Conservation (phyloP, 805 yeast species). For the Saccharomycopsis fibuligera region DNA sequence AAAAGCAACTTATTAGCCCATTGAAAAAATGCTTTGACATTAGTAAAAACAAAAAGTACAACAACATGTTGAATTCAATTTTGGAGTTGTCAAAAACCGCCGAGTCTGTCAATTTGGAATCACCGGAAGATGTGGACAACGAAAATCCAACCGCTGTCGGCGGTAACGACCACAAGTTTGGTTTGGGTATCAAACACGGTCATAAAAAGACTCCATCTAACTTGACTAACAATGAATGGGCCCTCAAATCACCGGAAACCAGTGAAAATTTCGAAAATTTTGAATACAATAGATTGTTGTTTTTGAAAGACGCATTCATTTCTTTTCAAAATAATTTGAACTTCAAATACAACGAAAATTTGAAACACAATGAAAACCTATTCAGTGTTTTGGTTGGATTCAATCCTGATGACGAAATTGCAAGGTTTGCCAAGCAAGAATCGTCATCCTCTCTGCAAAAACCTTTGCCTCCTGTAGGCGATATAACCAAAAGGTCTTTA, state of each 20-base stretch:
- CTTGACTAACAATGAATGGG: conserved; percentile 15
- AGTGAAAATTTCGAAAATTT: conserved; percentile 20
- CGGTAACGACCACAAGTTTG: conserved; percentile 6
- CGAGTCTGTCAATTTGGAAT: conserved; percentile 5
- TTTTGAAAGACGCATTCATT: conserved; percentile 20
- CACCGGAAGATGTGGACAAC: background rate
- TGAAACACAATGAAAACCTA: conserved; percentile 21
- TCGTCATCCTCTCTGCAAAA: background rate
- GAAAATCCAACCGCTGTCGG: background rate
- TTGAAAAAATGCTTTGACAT: conserved; percentile 21
- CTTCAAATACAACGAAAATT: conserved; percentile 17
- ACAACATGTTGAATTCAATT: conserved; percentile 15
- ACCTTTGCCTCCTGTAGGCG: background rate
- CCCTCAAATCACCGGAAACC: conserved; percentile 14
- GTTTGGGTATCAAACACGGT: conserved; percentile 3
- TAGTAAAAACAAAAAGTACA: conserved; percentile 20
- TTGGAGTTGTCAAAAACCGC: conserved; percentile 14
- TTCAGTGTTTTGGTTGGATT: conserved; percentile 18
- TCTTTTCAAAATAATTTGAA: conserved; percentile 19
- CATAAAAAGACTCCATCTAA: background rate
- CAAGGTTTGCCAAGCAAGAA: conserved; percentile 14
- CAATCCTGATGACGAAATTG: conserved; percentile 21
- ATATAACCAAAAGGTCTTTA: background rate
- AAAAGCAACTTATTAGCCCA: conserved; percentile 20
- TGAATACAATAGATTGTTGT: conserved; percentile 21